Evolutionary conservation across 768 basidiomycete genomes (phyloP), one percentile per base, ranked within the genome.

Genomic region (Daedaleopsis nitida): DNA sequence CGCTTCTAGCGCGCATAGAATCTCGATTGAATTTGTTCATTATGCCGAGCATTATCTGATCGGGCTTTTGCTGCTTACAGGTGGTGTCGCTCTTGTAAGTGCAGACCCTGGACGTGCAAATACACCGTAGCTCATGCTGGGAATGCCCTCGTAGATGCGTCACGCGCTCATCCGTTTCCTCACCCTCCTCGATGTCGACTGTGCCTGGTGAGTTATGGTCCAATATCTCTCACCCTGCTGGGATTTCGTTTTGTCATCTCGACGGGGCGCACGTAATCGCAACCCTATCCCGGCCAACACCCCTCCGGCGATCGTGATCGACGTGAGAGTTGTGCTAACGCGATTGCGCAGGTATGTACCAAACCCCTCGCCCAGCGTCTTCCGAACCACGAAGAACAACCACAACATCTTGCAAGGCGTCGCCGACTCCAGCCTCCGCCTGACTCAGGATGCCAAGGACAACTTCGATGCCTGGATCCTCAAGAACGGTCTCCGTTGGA

Each of bases 401-500:
- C 92, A 94, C 84, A 94, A 94, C 76, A 93, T 92, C 71, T 80
- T 96, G 23, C 94, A 97, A 85, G 95, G 95, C 63, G 95, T 97
- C 53, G 90, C 94, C 1, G 75, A 86, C 13, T 86, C 89, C 10
- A 85, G 85, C 61, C 81, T 93, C 52, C 88, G 91, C 61, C 83
- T 97, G 48, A 89, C 86, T 0, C 81, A 89, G 64, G 86, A 88
- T 57, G 87, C 89, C 54, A 92, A 94, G 76, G 86, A 86, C 58
- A 83, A 80, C 57, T 93, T 93, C 66, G 90, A 91, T 66, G 83
- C 87, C 8, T 96, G 94, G 95, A 94, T 94, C 61, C 79, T 86
- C 65, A 92, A 91, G 74, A 96, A 97, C 69, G 93, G 91, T 52
- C 74, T 94, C 53, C 84, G 89, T 64, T 96, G 95, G 95, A 91